Conservation (phyloP, 345 rosid genomes). For the Turritis glabra region DNA sequence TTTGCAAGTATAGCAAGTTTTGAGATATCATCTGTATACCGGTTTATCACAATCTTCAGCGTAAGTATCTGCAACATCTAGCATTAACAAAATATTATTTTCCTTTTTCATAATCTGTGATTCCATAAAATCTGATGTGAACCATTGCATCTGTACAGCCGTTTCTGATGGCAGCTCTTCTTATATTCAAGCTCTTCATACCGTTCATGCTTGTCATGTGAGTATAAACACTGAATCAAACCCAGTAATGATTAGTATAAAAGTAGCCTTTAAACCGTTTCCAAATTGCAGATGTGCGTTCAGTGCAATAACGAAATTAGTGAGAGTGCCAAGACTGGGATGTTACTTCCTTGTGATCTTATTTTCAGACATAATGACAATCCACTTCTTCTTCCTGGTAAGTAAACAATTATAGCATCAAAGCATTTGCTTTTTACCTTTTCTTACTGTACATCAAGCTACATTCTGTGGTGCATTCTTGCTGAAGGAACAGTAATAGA, state of each 20-base stretch:
- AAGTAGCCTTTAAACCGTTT: background rate
- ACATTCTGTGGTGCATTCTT: background rate
- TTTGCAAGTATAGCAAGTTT: conserved; percentile 99
- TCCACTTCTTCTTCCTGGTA: conserved; percentile 99
- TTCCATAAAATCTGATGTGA: conserved; percentile 14
- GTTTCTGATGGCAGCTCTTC: conserved; percentile 93
- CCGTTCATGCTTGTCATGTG: conserved; percentile 97
- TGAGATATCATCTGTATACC: conserved; percentile 94
- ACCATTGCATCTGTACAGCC: conserved; percentile 56
- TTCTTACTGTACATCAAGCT: background rate
- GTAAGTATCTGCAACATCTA: conserved; percentile 55
- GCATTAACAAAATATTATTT: background rate
- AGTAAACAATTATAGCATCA: conserved; percentile 4
- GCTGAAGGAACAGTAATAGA: background rate
- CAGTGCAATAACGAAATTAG: conserved; percentile 86
- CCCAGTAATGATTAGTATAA: background rate
- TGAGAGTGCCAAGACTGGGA: conserved; percentile 75
- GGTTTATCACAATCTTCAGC: conserved; percentile 92
- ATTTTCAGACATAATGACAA: conserved; percentile 90
- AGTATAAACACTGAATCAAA: conserved; percentile 40
- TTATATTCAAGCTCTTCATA: conserved; percentile 92
- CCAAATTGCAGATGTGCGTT: conserved; percentile 72
- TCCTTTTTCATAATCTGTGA: background rate
- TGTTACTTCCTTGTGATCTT: conserved; percentile 93
- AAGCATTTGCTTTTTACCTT: background rate